Percentiles rank a stretch among this genome's conserved stretches.
Conservation (phyloP, 179 eudicot species). For the Amaranthus tricolor region DNA sequence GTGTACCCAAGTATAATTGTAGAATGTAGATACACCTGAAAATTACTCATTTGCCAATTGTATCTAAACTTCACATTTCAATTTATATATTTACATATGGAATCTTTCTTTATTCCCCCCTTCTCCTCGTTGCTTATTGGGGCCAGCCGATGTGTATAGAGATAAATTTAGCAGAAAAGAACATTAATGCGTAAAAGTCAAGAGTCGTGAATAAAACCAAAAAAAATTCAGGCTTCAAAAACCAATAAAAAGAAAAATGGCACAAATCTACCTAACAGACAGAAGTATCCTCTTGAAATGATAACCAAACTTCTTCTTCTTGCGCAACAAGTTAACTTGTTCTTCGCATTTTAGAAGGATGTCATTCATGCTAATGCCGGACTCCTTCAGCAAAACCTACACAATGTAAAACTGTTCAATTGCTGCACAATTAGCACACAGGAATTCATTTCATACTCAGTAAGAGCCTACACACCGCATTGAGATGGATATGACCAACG, state of each 20-base stretch:
- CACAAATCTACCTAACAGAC: constrained; percentile 55
- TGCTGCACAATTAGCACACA: background rate
- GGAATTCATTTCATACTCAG: background rate
- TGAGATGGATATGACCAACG: constrained; percentile 90
- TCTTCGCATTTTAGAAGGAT: constrained; percentile 67
- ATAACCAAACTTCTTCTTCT: constrained; percentile 65
- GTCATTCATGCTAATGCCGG: constrained; percentile 48
- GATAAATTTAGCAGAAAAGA: background rate
- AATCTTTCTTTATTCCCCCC: background rate
- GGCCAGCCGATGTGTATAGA: background rate
- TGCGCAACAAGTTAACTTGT: constrained; percentile 43
- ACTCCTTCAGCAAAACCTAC: constrained; percentile 53
- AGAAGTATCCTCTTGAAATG: constrained; percentile 62
- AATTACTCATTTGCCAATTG: too few species aligned
- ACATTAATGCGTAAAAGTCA: background rate
- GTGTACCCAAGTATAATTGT: too few species aligned
- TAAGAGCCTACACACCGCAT: constrained; percentile 48
- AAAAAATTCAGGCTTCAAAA: background rate
- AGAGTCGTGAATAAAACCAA: background rate
- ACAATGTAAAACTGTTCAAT: constrained; percentile 9
- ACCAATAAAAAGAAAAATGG: background rate
- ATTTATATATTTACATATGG: background rate
- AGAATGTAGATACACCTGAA: too few species aligned
- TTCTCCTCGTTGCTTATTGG: background rate
- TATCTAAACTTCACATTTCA: too few species aligned